A percentile compares a stretch with the other conserved stretches of the same genome.
These are phyloP conservation scores for Isabelozyma pseudorhagii DNA, from an alignment of 805 yeast species.

Conservation along the genomic window DNA sequence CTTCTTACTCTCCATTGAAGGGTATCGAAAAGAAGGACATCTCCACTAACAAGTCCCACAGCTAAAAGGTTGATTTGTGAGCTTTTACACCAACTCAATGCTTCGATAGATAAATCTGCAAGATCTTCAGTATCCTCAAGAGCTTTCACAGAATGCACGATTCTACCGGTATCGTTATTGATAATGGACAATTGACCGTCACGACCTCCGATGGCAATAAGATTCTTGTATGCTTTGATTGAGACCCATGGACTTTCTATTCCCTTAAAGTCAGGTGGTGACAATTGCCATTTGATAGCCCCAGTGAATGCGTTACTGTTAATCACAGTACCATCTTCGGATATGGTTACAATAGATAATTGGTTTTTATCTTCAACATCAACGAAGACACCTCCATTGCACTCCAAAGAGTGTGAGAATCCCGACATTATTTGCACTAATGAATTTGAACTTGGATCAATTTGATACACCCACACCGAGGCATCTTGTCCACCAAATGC, in stretches of 20 bases:
- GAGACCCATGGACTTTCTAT: slow-evolving; percentile 87
- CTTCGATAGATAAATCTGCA: slow-evolving; percentile 46
- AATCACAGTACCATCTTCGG: slow-evolving; percentile 84
- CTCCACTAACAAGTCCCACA: slow-evolving; percentile 86
- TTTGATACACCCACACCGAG: slow-evolving; percentile 88
- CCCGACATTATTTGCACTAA: slow-evolving; percentile 75
- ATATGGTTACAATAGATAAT: slow-evolving; percentile 65
- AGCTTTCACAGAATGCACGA: slow-evolving; percentile 64
- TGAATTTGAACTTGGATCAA: slow-evolving; percentile 45
- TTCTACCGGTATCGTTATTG: slow-evolving; percentile 69
- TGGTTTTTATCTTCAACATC: slow-evolving; percentile 57
- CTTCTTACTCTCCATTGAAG: slow-evolving; percentile 84
- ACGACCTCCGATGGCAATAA: slow-evolving; percentile 78
- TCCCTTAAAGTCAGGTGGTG: slow-evolving; percentile 67
- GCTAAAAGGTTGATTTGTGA: slow-evolving; percentile 64
- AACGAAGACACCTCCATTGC: slow-evolving; percentile 76
- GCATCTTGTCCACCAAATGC: slow-evolving; percentile 95
- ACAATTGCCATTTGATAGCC: slow-evolving; percentile 63
- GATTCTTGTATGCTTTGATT: slow-evolving; percentile 47
- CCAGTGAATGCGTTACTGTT: slow-evolving; percentile 88
- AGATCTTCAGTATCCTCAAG: slow-evolving; percentile 50
- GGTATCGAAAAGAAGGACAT: slow-evolving; percentile 76
- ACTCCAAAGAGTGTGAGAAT: slow-evolving; percentile 75
- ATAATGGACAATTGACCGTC: slow-evolving; percentile 84
- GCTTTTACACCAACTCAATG: slow-evolving; percentile 70